Evolutionary conservation across 2,329 filamentous ascomycete genomes (phyloP).

Genomic region (Aspergillus chevalieri): DNA sequence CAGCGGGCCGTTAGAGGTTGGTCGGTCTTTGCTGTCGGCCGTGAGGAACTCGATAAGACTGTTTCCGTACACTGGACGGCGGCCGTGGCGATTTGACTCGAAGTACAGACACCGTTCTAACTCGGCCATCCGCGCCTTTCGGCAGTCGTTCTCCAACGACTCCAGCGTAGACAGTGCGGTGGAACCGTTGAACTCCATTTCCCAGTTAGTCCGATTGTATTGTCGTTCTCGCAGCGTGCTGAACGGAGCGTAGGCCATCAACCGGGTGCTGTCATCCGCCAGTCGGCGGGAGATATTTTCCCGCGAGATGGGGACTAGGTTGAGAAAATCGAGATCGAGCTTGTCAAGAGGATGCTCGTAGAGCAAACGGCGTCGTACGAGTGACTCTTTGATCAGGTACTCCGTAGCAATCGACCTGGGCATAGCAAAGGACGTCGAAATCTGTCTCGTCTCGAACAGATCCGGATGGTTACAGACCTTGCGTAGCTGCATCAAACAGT

Average conservation of each 20-base stretch:
- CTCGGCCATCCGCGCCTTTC: conserved; percentile 67
- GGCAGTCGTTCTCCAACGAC: conserved; percentile 64
- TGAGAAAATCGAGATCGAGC: conserved; percentile 70
- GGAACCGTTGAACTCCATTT: conserved; percentile 57
- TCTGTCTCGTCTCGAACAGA: conserved; percentile 89
- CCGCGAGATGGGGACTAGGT: conserved; percentile 66
- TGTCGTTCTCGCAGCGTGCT: conserved; percentile 68
- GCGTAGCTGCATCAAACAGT: conserved; percentile 92
- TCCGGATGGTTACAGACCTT: conserved; percentile 99
- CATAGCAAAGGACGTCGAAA: conserved; percentile 96
- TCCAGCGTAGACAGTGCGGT: conserved; percentile 64
- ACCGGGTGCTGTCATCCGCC: conserved; percentile 51
- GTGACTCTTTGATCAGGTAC: conserved; percentile 65
- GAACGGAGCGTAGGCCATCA: conserved; percentile 65
- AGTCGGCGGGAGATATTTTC: conserved; percentile 57
- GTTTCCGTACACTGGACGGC: conserved; percentile 73
- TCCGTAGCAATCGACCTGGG: conserved; percentile 67
- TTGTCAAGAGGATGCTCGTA: conserved; percentile 55
- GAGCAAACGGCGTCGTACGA: conserved; percentile 63
- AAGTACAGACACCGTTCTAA: conserved; percentile 75
- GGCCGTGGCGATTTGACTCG: conserved; percentile 73
- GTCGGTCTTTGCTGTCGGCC: conserved; percentile 55
- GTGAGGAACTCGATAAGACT: conserved; percentile 70
- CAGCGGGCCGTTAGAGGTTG: conserved; percentile 55
- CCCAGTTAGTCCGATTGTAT: conserved; percentile 50